Percentiles rank a stretch among this genome's conserved stretches.
phyloP scores from a whole-genome alignment of 139 green algal species.

The Micromonas commoda region DNA sequence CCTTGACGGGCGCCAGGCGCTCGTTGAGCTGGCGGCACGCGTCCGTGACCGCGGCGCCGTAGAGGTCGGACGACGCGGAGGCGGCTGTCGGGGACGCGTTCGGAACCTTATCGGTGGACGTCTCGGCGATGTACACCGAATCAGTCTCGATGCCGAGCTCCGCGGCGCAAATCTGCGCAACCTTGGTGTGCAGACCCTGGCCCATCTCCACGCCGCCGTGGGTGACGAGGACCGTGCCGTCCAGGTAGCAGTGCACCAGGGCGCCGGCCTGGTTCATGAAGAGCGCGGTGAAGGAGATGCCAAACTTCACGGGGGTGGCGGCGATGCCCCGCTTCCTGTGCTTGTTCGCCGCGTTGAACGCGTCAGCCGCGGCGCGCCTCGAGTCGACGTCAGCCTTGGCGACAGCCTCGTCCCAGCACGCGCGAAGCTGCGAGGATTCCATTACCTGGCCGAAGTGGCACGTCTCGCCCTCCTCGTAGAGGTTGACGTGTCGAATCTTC shows the following conservation, averaged over 20 bases:
- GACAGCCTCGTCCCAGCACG: slow-evolving; percentile 52
- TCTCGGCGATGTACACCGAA: slow-evolving; percentile 85
- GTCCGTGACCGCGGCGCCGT: slow-evolving; percentile 80
- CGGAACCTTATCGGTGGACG: slow-evolving; percentile 92
- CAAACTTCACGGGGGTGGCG: slow-evolving; percentile 89
- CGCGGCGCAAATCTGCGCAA: slow-evolving; percentile 71
- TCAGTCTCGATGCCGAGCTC: slow-evolving; percentile 64
- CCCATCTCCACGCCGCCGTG: slow-evolving; percentile 98
- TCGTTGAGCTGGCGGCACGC: slow-evolving; percentile 78
- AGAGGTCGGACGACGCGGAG: slow-evolving; percentile 83
- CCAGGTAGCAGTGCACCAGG: slow-evolving; percentile 90
- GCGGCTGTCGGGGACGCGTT: slow-evolving; percentile 90
- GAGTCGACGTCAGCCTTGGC: slow-evolving; percentile 30
- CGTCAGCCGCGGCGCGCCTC: slow-evolving; percentile 36
- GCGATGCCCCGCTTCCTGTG: slow-evolving; percentile 84
- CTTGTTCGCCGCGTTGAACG: slow-evolving; percentile 60
- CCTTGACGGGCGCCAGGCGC: slow-evolving; percentile 58
- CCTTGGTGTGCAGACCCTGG: slow-evolving; percentile 96
- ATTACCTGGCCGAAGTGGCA: slow-evolving; percentile 77
- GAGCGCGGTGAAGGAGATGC: slow-evolving; percentile 82
- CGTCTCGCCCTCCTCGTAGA: slow-evolving; percentile 74
- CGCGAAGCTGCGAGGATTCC: slow-evolving; percentile 33
- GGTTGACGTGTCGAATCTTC: slow-evolving; percentile 54
- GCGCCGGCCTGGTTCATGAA: slow-evolving; percentile 83
- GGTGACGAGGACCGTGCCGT: slow-evolving; percentile 87